Conservation (phyloP, 2,329 filamentous ascomycete genomes). For the Paracorniculantispora psalliotae region DNA sequence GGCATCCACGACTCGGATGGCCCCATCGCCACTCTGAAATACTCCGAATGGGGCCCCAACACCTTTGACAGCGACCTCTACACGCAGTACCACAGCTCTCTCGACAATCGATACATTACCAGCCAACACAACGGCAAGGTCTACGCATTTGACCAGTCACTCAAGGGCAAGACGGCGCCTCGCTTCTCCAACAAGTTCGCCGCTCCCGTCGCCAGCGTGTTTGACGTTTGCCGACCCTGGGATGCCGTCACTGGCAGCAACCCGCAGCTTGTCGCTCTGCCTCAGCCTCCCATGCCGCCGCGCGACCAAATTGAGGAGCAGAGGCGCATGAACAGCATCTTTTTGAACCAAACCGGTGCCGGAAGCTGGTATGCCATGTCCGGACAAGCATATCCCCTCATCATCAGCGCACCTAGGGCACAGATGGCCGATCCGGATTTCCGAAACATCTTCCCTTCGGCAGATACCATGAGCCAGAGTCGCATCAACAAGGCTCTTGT, state of each 20-base stretch:
- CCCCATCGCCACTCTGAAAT: slow-evolving; percentile 82
- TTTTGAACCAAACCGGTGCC: slow-evolving; percentile 79
- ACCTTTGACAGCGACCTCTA: slow-evolving; percentile 84
- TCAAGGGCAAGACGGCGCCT: slow-evolving; percentile 44
- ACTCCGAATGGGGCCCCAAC: slow-evolving; percentile 93
- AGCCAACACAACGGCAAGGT: slow-evolving; percentile 80
- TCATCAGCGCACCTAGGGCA: slow-evolving; percentile 60
- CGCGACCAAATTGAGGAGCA: slow-evolving; percentile 45
- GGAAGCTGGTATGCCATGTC: slow-evolving; percentile 95
- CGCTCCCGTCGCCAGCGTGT: slow-evolving; percentile 79
- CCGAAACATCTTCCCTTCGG: slow-evolving; percentile 34
- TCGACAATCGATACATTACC: slow-evolving; percentile 86
- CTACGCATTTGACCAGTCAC: slow-evolving; percentile 69
- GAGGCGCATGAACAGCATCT: slow-evolving; percentile 62
- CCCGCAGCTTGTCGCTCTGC: slow-evolving; percentile 74
- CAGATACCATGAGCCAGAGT: slow-evolving; percentile 34
- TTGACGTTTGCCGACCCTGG: slow-evolving; percentile 75
- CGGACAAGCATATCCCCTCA: slow-evolving; percentile 77
- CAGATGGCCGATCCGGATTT: slow-evolving; percentile 42
- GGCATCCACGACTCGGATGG: slow-evolving; percentile 73
- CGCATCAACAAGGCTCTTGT: slow-evolving; percentile 59
- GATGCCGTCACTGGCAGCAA: slow-evolving; percentile 59
- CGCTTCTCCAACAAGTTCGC: slow-evolving; percentile 66
- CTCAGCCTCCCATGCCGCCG: slow-evolving; percentile 69
- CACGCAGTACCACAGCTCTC: slow-evolving; percentile 71